A percentile compares a stretch with the other conserved stretches of the same genome.
phyloP scores from a whole-genome alignment of 345 rosid genomes.

The Microthlaspi erraticum region DNA sequence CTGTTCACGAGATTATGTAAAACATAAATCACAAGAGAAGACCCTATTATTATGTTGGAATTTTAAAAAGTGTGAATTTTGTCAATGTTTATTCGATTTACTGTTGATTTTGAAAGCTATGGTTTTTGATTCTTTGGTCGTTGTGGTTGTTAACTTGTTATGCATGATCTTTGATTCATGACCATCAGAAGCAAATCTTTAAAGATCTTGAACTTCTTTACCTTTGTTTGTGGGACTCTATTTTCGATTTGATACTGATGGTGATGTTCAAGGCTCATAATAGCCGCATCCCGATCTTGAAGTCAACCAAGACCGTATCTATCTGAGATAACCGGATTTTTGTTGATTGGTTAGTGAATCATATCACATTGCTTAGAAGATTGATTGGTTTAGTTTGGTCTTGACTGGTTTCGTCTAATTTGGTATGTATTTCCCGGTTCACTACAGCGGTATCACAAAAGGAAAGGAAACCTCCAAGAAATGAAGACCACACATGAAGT shows the following conservation, averaged over 20 bases:
- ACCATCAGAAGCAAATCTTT: conserved; percentile 43
- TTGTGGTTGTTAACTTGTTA: conserved; percentile 13
- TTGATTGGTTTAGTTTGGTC: neutral
- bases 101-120: conserved; percentile 20
- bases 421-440: conserved; percentile 6
- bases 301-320: conserved; percentile 32
- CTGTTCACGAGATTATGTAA: neutral
- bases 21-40: conserved; percentile 14
- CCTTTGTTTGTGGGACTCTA: conserved; percentile 38
- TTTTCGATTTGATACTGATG: conserved; percentile 30
- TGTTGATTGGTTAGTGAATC: conserved; percentile 19
- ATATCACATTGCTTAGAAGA: neutral
- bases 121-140: conserved; percentile 19
- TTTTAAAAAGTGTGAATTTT: neutral
- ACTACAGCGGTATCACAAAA: conserved; percentile 11
- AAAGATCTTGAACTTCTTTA: conserved; percentile 30
- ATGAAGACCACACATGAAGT: conserved; percentile 27
- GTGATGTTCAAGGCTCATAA: conserved; percentile 38
- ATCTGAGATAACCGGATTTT: neutral
- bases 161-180: conserved; percentile 25
- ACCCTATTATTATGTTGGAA: conserved; percentile 22
- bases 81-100: conserved; percentile 24
- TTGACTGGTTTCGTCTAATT: neutral
- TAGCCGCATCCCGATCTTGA: conserved; percentile 22
- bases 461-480: conserved; percentile 3